Conservation (phyloP, 306 rosid species). For the Benincasa hispida region DNA sequence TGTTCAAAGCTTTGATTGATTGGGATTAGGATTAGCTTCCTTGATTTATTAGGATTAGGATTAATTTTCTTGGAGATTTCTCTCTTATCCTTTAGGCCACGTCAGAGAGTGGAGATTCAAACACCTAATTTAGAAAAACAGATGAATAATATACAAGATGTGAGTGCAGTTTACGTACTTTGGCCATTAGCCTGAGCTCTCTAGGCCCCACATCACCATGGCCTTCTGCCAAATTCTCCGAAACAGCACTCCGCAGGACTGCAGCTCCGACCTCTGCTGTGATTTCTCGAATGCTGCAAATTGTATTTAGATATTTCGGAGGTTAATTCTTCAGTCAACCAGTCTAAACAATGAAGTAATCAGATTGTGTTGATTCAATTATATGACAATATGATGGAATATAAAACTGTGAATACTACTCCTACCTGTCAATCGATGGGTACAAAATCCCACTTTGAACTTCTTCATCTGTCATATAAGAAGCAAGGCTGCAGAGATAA, state of each 20-base stretch:
- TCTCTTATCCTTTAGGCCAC: no score
- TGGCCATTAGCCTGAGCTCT: conserved; percentile 63
- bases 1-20: no score
- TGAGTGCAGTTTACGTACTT: conserved; percentile 28
- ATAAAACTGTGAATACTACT: conserved; percentile 27
- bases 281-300: conserved; percentile 60
- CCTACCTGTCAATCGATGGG: conserved; percentile 69
- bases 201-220: conserved; percentile 42
- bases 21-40: no score
- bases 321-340: background rate
- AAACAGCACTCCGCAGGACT: conserved; percentile 63
- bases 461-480: conserved; percentile 84
- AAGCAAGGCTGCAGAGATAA: conserved; percentile 67
- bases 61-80: no score
- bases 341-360: background rate
- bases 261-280: conserved; percentile 93
- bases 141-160: no score
- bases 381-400: background rate
- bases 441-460: conserved; percentile 59
- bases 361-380: background rate
- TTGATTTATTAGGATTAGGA: no score
- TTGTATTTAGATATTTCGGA: background rate
- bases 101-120: no score
- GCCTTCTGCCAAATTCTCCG: conserved; percentile 77
- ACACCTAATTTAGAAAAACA: no score